Conservation (phyloP, 2,329 filamentous ascomycete species). For the Fusarium vanettenii region DNA sequence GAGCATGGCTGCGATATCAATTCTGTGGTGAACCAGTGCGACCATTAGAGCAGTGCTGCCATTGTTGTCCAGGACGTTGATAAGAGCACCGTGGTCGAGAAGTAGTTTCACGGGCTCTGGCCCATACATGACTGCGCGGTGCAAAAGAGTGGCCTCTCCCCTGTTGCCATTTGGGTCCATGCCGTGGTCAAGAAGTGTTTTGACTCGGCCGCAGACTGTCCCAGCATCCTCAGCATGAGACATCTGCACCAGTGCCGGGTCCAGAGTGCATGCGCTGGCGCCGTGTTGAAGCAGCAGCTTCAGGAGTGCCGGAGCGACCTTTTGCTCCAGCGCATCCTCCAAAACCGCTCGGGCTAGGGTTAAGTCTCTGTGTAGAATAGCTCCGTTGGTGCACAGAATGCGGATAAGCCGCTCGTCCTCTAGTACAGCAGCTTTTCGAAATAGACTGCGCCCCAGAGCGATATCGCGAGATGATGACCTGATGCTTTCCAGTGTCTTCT, state of each 20-base stretch:
- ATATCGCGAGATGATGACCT: neutral
- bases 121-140: neutral
- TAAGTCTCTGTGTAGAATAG: neutral
- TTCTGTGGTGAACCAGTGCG: no score
- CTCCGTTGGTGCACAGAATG: neutral
- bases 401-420: neutral
- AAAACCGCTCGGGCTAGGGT: neutral
- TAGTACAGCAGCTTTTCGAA: neutral
- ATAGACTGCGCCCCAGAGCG: neutral
- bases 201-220: neutral
- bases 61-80: neutral
- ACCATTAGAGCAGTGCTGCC: neutral
- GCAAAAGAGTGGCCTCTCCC: neutral
- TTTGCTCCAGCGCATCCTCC: fast-evolving
- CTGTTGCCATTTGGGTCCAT: neutral
- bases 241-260: no score
- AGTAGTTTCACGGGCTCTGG: neutral
- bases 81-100: neutral
- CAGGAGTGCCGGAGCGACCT: neutral
- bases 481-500: neutral
- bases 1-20: neutral
- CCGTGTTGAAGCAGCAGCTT: neutral
- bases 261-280: neutral
- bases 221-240: no score
- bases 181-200: neutral